Evolutionary conservation across 345 rosid species (phyloP), one percentile per base, ranked within the genome.

Genomic region (Trapa incisa): DNA sequence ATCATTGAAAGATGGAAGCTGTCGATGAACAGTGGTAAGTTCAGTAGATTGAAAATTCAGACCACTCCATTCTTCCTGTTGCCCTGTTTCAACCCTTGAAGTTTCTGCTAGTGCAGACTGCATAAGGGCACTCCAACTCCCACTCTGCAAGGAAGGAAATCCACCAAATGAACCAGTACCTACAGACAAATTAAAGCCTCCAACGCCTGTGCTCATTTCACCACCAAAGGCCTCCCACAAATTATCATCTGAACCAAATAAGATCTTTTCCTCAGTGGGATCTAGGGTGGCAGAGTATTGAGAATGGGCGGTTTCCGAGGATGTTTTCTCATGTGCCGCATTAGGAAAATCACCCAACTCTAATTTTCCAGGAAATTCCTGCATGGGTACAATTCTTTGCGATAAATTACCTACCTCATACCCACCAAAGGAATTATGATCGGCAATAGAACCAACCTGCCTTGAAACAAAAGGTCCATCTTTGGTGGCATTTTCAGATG

Each of bases 101-200:
- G 96, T 80, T 84, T 94, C 99, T 64, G 93, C 96, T 36, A 94
- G 88, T 73, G 97, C 99, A 73, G 99, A 91, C 72, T 86, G 97
- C 99, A 94, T 94, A 69, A 94, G 99, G 68, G 99, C 97, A 83
- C 99, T 91, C 99, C 97, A 94, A 71, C 96, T 86, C 75, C 99
- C 99, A 81, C 92, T 87, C 70, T 87, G 96, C 74, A 88, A 33
- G 38, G 96, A 90, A 70, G 96, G 82, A 73, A 81, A 73, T 68
- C 87, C 73, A 74, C 87, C 80, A 35, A 65, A 66, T 65, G 64
- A 32, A 65, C 86, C 96, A 12, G 83, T 45, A 69, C 68, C 71
- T 73, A 77, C 90, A 48, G 82, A 61, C 61, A 77, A 66, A 66
- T 71, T 76, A 58, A 77, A 77, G 68, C 87, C 83, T 70, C 82